Evolutionary conservation across 352 stramenopile genomes (phyloP), one percentile per base, ranked within the genome.

Genomic region (Pythium aphanidermatum): DNA sequence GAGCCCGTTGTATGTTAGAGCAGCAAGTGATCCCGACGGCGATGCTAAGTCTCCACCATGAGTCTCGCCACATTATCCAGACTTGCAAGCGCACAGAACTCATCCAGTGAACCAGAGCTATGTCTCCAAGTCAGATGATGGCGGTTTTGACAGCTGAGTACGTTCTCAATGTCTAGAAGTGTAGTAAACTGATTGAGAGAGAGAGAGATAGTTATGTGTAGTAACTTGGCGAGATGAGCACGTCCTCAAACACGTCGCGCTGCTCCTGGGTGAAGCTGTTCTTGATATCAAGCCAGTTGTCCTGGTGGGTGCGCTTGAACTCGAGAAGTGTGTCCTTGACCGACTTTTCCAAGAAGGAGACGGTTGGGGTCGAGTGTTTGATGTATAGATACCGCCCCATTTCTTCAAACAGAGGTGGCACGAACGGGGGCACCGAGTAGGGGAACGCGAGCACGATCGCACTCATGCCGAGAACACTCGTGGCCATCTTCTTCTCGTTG

Each of bases 201-300:
- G n/a, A n/a, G n/a, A n/a, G n/a, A n/a, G n/a, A n/a, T n/a, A n/a
- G n/a, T 33, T 72, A 81, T 0, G 65, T 67, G 54, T 86, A 91
- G 62, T 92, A 92, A 30, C 67, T 76, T 0, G 79, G 79, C 0
- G 79, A 83, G 47, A 89, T 87, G 30, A 79, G 58, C 25, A 85
- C 69, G 42, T 92, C 79, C 60, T 89, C 74, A 37, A 86, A 81
- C 13, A 84, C 74, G 32, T 83, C 68, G 25, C 86, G 74, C 49
- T 91, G 76, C 23, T 64, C 53, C 11, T 49, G 37, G 7, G 76
- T 70, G 37, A 91, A 83, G 44, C 57, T 65, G 33, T 52, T 39
- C 60, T 87, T 89, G 38, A 68, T 83, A 60, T 89, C 72, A 23
- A 74, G 58, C 79, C 79, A 92, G 54, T 83, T 87, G 61, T 92